Evolutionary conservation across 805 yeast genomes (phyloP), one percentile per base, ranked within the genome.

Genomic region (Kluyveromyces dobzhanskii): DNA sequence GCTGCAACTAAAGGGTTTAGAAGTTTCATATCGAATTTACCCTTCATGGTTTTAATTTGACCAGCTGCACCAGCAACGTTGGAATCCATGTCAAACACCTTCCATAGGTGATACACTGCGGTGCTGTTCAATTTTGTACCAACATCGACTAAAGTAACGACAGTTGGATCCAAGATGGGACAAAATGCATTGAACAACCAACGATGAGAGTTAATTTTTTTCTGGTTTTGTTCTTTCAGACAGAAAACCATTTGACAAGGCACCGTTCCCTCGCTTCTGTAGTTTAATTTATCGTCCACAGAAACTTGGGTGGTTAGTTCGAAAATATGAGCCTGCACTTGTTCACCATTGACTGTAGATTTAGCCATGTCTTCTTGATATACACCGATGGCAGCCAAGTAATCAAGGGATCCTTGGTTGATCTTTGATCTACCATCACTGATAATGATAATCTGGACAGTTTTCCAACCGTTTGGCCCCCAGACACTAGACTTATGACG

Each of bases 1-100:
- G 96, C 85, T 0, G 97, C 97, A 34, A 90, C 96, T 31, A 90
- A 66, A 9, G 97, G 97, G 59, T 90, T 90, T 17, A 85, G 59
- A 44, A 92, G 66, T 47, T 88, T 85, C 17, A 65, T 53, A 75
- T 97, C 86, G 21, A 78, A 82, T 51, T 78, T 83, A 32, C 98
- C 99, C 52, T 86, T 87, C 85, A 90, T 81, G 0, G 97, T 86
- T 45, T 83, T 83, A 56, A 92, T 88, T 61, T 92, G 97, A 45
- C 99, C 99, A 11, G 97, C 97, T 1, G 95, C 98, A 46, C 99
- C 99, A 0, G 96, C 99, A 38, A 92, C 95, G 52, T 90, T 88
- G 1, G 97, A 87, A 57, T 92, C 97, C 49, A 78, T 73, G 60
- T 92, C 98, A 61, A 92, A 92, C 0, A 96, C 94, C 61, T 92